These are phyloP conservation scores for Eruca vesicaria DNA, from an alignment of 441 rosid genomes.

Conservation along the genomic window DNA sequence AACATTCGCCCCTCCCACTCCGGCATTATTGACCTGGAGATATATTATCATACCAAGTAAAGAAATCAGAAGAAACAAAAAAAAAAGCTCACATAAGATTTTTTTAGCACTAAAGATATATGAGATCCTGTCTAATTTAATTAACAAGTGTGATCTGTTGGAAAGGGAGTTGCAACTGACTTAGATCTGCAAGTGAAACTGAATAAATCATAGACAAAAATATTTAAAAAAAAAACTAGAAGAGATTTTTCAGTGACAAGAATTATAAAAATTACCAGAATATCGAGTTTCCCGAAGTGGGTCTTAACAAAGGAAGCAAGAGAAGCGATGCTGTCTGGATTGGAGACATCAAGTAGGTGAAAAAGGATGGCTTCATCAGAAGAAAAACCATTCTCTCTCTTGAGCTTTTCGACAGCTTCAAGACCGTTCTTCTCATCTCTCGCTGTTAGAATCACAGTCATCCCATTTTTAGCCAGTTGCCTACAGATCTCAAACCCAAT, in stretches of 20 bases:
- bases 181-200: neutral
- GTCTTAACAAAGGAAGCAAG: slow-evolving; percentile 42
- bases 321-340: slow-evolving; percentile 41
- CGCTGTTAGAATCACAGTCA: slow-evolving; percentile 44
- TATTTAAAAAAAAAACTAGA: neutral
- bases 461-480: slow-evolving; percentile 43
- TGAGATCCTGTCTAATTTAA: neutral
- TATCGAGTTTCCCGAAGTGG: slow-evolving; percentile 54
- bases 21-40: slow-evolving; percentile 59
- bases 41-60: neutral
- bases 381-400: slow-evolving; percentile 29
- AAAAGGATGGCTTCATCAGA: slow-evolving; percentile 39
- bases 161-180: neutral
- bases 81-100: neutral
- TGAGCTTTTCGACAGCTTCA: slow-evolving; percentile 46
- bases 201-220: neutral
- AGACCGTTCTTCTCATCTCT: slow-evolving; percentile 54
- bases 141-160: neutral
- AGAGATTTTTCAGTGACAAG: neutral
- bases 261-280: slow-evolving; percentile 31
- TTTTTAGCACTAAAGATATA: neutral
- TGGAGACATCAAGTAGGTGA: slow-evolving; percentile 60
- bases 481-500: slow-evolving; percentile 46
- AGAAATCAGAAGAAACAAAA: neutral
- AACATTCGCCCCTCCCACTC: slow-evolving; percentile 39